Percentiles rank a stretch among this genome's conserved stretches.
Conservation (phyloP, 257 asterid species). For the Rehmannia glutinosa region DNA sequence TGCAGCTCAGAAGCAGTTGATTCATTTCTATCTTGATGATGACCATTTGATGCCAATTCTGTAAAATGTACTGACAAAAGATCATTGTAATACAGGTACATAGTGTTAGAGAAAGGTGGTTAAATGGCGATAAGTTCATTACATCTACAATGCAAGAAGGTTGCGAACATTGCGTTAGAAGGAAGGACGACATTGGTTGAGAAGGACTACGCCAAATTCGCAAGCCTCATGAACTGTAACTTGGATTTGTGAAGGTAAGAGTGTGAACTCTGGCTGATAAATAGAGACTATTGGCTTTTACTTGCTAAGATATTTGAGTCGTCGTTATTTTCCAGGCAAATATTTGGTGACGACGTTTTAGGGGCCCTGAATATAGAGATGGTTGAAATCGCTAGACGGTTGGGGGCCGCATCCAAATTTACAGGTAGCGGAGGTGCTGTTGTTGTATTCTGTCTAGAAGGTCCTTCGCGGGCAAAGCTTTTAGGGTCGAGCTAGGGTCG, state of each 20-base stretch:
- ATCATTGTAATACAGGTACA: constrained; percentile 43
- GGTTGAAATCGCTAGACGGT: constrained; percentile 63
- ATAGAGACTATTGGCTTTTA: not conserved
- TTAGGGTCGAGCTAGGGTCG: too few species aligned
- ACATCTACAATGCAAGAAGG: constrained; percentile 63
- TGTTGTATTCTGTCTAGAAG: constrained; percentile 68
- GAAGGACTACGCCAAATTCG: constrained; percentile 53
- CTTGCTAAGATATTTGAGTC: not conserved
- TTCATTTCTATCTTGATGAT: too few species aligned
- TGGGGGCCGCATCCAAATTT: constrained; percentile 72
- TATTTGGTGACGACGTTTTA: constrained; percentile 69
- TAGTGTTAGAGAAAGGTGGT: constrained; percentile 69
- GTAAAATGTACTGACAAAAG: not conserved
- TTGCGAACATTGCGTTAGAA: constrained; percentile 58
- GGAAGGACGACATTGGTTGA: constrained; percentile 49
- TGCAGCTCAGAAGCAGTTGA: too few species aligned
- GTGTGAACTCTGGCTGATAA: not conserved
- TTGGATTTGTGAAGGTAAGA: constrained; percentile 65
- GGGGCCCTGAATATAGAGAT: constrained; percentile 72
- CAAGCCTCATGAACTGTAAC: constrained; percentile 64
- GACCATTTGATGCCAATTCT: not conserved
- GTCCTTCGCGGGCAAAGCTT: constrained; percentile 47
- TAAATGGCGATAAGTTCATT: constrained; percentile 61
- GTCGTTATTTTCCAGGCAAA: too few species aligned
- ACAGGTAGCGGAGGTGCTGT: constrained; percentile 87